These are phyloP conservation scores for Teratosphaeria zuluensis DNA, from an alignment of 2,329 filamentous ascomycete species.

Conservation along the genomic window DNA sequence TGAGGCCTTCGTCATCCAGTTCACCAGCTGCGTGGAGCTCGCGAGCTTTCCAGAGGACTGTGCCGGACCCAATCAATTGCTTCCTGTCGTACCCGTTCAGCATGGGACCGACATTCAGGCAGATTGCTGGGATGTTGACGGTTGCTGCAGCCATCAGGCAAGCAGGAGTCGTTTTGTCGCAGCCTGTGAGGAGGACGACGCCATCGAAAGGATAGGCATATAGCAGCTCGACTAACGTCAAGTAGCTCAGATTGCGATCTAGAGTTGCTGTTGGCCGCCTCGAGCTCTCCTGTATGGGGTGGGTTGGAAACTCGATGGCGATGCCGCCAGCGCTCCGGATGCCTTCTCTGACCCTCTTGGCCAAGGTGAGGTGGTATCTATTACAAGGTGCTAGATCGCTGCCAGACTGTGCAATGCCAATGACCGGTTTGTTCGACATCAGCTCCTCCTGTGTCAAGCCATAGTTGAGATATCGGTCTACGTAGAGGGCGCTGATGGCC, in stretches of 20 bases:
- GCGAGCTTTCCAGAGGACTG: slow-evolving; percentile 22
- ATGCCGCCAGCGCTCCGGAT: slow-evolving; percentile 21
- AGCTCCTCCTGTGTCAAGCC: slow-evolving; percentile 22
- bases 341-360: slow-evolving; percentile 21
- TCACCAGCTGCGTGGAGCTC: slow-evolving; percentile 20
- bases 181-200: slow-evolving; percentile 22
- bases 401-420: slow-evolving; percentile 23
- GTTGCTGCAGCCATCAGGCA: slow-evolving; percentile 24
- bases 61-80: slow-evolving; percentile 18
- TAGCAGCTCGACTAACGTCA: slow-evolving; percentile 21
- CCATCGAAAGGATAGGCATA: slow-evolving; percentile 24
- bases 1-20: slow-evolving; percentile 18
- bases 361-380: slow-evolving; percentile 19
- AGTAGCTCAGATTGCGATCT: slow-evolving; percentile 21
- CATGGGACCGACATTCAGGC: slow-evolving; percentile 24
- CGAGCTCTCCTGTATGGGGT: slow-evolving; percentile 23
- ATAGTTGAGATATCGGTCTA: slow-evolving; percentile 23
- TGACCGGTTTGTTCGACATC: slow-evolving; percentile 19
- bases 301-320: slow-evolving; percentile 23
- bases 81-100: slow-evolving; percentile 19
- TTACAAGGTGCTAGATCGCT: slow-evolving; percentile 24
- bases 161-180: slow-evolving; percentile 24
- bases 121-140: slow-evolving; percentile 23
- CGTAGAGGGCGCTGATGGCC: slow-evolving; percentile 21
- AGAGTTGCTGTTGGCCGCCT: slow-evolving; percentile 21